A percentile compares a stretch with the other conserved stretches of the same genome.
phyloP scores from a whole-genome alignment of 192 early-diverging fungal species.

The Haplosporangium gracile region DNA sequence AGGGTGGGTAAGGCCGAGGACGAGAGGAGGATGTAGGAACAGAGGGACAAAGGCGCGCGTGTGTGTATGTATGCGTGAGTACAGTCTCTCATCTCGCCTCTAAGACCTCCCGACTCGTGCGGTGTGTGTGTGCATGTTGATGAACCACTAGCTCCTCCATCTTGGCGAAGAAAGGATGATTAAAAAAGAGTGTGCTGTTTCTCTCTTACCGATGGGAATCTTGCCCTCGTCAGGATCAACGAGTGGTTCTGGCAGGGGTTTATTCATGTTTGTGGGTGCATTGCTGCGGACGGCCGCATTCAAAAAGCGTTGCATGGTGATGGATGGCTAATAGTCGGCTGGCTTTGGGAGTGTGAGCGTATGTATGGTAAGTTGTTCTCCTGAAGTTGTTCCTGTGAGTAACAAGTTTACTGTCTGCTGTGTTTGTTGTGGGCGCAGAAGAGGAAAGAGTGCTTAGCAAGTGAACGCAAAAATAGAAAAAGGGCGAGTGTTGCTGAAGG shows the following conservation, averaged over 20 bases:
- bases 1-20: too few species aligned
- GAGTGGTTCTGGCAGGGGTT: constrained; percentile 50
- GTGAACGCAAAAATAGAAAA: not conserved
- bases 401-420: not conserved
- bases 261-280: constrained; percentile 37
- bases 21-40: too few species aligned
- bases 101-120: too few species aligned
- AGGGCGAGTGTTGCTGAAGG: not conserved
- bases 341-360: not conserved
- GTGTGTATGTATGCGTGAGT: too few species aligned
- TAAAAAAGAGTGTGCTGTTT: not conserved
- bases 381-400: not conserved
- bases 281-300: constrained; percentile 13
- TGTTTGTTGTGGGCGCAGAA: not conserved
- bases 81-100: too few species aligned
- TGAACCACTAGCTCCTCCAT: not conserved
- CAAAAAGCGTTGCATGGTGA: constrained; percentile 41
- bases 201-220: constrained; percentile 48
- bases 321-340: not conserved
- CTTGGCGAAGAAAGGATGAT: not conserved
- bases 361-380: not conserved
- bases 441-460: not conserved
- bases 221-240: constrained; percentile 56
- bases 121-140: too few species aligned
- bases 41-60: too few species aligned